Conservation (phyloP, 164 flowering plant species). For the Piper betle region DNA sequence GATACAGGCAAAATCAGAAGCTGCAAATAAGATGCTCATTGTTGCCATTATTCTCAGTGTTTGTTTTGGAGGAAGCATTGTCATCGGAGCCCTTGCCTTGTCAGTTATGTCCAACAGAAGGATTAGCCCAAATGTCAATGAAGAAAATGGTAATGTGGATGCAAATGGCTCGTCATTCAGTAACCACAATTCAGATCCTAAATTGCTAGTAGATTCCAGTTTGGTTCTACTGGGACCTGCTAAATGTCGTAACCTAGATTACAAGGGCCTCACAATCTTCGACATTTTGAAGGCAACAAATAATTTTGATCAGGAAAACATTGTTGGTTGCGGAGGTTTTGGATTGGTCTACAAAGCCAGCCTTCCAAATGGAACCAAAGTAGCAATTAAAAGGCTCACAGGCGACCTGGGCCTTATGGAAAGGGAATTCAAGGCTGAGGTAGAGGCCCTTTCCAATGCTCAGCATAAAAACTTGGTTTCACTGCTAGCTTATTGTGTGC, state of each 20-base stretch:
- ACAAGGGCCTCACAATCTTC: slow-evolving; percentile 6
- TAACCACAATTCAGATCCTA: neutral
- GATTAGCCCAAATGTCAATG: neutral
- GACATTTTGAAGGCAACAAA: slow-evolving; percentile 7
- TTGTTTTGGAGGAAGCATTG: slow-evolving; percentile 5
- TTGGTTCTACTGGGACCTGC: slow-evolving; percentile 5
- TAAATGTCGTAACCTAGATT: neutral
- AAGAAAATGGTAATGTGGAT: neutral
- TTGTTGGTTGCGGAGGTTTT: slow-evolving; percentile 9
- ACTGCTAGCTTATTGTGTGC: slow-evolving; percentile 7
- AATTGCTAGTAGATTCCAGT: neutral
- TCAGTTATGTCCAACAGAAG: slow-evolving; percentile 7
- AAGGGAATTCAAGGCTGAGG: slow-evolving; percentile 12
- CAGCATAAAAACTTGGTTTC: slow-evolving; percentile 8
- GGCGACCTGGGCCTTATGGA: slow-evolving; percentile 10
- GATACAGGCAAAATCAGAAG: neutral
- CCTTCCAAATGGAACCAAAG: slow-evolving; percentile 5
- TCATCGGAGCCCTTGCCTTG: slow-evolving; percentile 1
- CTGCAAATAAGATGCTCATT: slow-evolving; percentile 5
- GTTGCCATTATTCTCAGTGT: slow-evolving; percentile 4
- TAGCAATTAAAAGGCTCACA: slow-evolving; percentile 5
- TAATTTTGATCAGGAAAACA: slow-evolving; percentile 11
- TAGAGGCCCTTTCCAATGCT: slow-evolving; percentile 9
- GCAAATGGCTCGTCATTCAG: neutral
- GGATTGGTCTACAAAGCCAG: slow-evolving; percentile 10